Evolutionary conservation across 345 rosid genomes (phyloP).

Genomic region (Citrus sp.): DNA sequence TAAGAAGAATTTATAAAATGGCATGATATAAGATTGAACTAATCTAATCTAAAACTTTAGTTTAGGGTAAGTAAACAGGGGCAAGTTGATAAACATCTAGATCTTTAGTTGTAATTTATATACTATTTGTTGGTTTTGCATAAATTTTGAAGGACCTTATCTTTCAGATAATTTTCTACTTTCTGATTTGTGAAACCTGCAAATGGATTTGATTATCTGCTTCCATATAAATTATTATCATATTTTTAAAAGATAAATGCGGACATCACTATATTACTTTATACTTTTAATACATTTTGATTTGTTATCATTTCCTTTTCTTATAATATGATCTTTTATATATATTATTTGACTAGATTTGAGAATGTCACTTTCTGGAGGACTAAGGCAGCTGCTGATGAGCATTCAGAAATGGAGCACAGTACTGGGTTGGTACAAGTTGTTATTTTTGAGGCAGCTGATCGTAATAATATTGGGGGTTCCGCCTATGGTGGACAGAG

Average conservation of each 20-base stretch:
- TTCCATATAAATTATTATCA: not conserved
- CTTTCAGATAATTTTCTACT: not conserved
- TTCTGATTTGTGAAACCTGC: not conserved
- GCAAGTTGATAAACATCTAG: not conserved
- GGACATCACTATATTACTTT: not conserved
- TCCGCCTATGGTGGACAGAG: constrained; percentile 99
- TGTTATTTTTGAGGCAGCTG: constrained; percentile 89
- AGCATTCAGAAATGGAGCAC: constrained; percentile 40
- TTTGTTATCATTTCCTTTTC: not conserved
- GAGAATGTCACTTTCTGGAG: constrained; percentile 78
- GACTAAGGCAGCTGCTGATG: constrained; percentile 43
- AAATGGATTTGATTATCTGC: not conserved
- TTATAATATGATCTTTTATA: not conserved
- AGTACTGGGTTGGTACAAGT: constrained; percentile 68
- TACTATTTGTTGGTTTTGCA: not conserved
- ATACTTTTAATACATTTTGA: not conserved
- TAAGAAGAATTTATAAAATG: not conserved
- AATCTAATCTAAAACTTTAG: not conserved
- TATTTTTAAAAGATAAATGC: not conserved
- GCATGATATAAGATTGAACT: not conserved
- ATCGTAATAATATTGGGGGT: constrained; percentile 92
- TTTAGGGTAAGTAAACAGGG: not conserved
- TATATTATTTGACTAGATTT: constrained; percentile 41
- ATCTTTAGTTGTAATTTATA: not conserved
- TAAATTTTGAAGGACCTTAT: too few relatives aligned